A percentile compares a stretch with the other conserved stretches of the same genome.
phyloP scores from a whole-genome alignment of 805 yeast species.

The Zygoascus flipseniorum region DNA sequence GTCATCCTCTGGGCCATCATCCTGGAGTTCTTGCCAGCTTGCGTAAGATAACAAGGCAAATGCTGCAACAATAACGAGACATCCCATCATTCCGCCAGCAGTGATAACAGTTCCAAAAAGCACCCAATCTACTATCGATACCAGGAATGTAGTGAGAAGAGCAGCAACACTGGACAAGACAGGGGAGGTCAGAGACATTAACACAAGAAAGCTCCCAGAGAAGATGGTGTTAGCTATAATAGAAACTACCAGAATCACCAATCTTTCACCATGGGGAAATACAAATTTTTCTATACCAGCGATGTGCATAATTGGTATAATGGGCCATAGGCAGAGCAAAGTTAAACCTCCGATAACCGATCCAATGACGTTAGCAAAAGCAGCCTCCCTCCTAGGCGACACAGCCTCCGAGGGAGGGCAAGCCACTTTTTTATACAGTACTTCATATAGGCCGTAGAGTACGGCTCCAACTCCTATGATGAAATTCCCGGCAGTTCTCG shows the following conservation, averaged over 20 bases:
- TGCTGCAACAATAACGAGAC: conserved; percentile 58
- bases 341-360: conserved; percentile 57
- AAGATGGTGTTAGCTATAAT: conserved; percentile 56
- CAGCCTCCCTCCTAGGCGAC: conserved; percentile 58
- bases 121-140: conserved; percentile 68
- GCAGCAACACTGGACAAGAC: conserved; percentile 65
- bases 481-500: conserved; percentile 58
- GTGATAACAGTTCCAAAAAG: conserved; percentile 53
- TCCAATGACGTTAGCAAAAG: conserved; percentile 74
- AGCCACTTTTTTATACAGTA: conserved; percentile 61
- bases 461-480: conserved; percentile 68
- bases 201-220: conserved; percentile 61
- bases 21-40: conserved; percentile 29
- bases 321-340: conserved; percentile 38
- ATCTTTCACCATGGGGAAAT: conserved; percentile 36
- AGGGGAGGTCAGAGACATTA: conserved; percentile 81
- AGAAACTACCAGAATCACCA: conserved; percentile 44
- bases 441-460: conserved; percentile 76
- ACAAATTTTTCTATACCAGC: conserved; percentile 51
- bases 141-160: conserved; percentile 66
- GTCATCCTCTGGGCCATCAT: conserved; percentile 28
- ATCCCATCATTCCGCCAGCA: conserved; percentile 55
- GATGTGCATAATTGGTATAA: conserved; percentile 42
- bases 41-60: conserved; percentile 46
- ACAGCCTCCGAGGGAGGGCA: conserved; percentile 64